Evolutionary conservation across 1,284 basidiomycete species (phyloP).

Genomic region (Ganoderma sinense): DNA sequence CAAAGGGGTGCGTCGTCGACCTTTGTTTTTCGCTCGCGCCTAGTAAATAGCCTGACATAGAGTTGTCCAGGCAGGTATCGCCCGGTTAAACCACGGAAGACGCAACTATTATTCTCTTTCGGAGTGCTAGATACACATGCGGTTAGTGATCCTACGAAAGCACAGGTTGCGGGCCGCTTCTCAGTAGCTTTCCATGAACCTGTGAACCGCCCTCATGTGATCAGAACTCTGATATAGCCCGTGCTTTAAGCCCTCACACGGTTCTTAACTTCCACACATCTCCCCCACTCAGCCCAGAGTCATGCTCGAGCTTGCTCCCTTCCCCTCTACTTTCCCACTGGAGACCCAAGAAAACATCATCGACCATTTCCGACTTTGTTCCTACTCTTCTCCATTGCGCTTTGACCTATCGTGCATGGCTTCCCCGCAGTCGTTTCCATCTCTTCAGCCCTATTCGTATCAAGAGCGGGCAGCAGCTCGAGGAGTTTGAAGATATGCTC

Average conservation of each 20-base stretch:
- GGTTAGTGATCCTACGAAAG: not conserved
- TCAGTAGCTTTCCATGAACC: too few species aligned
- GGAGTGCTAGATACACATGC: not conserved
- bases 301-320: not conserved
- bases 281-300: not conserved
- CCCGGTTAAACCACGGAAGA: not conserved
- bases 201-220: not conserved
- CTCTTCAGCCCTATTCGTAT: not conserved
- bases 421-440: slow-evolving; percentile 1
- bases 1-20: too few species aligned
- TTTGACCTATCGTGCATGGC: slow-evolving; percentile 14
- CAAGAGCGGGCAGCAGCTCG: not conserved
- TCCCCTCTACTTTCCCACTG: not conserved
- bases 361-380: not conserved
- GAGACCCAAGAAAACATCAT: slow-evolving; percentile 8
- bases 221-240: not conserved
- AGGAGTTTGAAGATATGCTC: not conserved
- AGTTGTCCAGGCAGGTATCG: too few species aligned
- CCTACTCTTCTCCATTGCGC: not conserved
- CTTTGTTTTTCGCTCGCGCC: too few species aligned
- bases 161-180: not conserved
- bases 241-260: not conserved
- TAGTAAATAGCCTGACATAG: too few species aligned
- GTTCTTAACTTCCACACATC: not conserved
- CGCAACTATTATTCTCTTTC: not conserved